Evolutionary conservation across 1,139 yeast species (phyloP).

Genomic region (Lodderomyces orthopsilosis): DNA sequence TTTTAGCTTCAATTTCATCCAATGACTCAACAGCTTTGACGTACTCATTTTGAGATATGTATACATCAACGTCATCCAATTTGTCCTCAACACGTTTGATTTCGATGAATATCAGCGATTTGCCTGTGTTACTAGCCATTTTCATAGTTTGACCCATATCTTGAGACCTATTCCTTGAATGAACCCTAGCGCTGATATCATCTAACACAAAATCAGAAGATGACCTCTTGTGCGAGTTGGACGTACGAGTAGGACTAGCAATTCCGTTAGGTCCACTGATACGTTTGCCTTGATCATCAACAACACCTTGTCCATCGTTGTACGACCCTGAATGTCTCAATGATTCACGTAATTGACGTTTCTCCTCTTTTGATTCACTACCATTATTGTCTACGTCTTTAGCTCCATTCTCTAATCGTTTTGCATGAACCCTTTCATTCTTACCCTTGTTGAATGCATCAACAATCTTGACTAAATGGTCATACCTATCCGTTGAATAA

Average conservation of each 20-base stretch:
- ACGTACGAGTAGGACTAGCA: constrained; percentile 8
- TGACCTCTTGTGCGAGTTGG: constrained; percentile 20
- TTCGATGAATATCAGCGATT: constrained; percentile 35
- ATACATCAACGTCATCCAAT: constrained; percentile 65
- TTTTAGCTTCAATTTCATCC: constrained; percentile 38
- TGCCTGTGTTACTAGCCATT: constrained; percentile 18
- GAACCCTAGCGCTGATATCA: constrained; percentile 55
- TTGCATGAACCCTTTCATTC: constrained; percentile 52
- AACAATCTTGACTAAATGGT: constrained; percentile 56
- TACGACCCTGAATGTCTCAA: constrained; percentile 36
- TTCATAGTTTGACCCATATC: constrained; percentile 33
- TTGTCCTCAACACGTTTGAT: constrained; percentile 58
- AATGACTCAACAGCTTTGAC: constrained; percentile 54
- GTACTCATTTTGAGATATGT: constrained; percentile 60
- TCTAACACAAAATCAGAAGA: constrained; percentile 45
- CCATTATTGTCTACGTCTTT: not conserved
- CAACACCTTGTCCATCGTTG: constrained; percentile 17
- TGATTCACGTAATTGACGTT: constrained; percentile 40
- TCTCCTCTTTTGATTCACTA: constrained; percentile 32
- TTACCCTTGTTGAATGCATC: constrained; percentile 64
- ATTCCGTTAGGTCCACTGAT: constrained; percentile 20
- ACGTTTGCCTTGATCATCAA: constrained; percentile 27
- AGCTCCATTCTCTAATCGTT: constrained; percentile 33
- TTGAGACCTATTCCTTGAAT: constrained; percentile 51
- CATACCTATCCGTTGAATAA: constrained; percentile 63